Base-by-base conservation (phyloP, 495 filamentous ascomycete species). In the Thermochaetoides thermophila region DNA sequence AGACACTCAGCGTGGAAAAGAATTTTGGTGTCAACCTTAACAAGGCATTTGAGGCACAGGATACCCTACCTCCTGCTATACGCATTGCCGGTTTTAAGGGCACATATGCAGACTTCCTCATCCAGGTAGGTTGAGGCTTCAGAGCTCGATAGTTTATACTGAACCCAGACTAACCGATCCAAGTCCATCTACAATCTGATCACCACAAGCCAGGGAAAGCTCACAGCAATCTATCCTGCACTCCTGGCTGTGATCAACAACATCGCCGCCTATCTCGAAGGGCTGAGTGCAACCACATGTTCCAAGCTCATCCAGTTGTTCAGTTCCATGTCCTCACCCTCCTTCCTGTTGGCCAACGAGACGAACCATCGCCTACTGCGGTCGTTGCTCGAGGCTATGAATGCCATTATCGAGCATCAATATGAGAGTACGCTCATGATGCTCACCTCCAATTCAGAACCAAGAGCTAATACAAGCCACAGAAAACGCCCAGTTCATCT, bases 271-370 rank as follows among this genome's bases (percentile, higher is more conserved):
- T 80, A 92, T 49, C 58, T 91, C 6, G 73, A 91, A 39, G 69
- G 76, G 12, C 56, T 95, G 21, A 80, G 78, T 19, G 62, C 71
- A n/a, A 63, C 71, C 5, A 71, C 84, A 8, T 80, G 81, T 46
- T 73, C 75, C 15, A 95, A 84, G 56, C 57, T 95, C 28, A 61
- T 95, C 28, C 84, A 96, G 41, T 64, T 96, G 6, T 96, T 87
- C 56, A 74, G 77, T 12, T 89, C 81, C 2, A 93, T 96, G 84
- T 93, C 89, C 5, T 80, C 89, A 1, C 91, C 91, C 1, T 80
- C 75, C 17, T 99, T 96, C 54, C 60, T 99, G n/a, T 60, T 99
- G 14, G 82, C 84, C 4, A 99, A 96, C 46, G 91, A 99, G 38
- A 82, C 70, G 10, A 99, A 99, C 38, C 82, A 99, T 38, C 56